Conservation (phyloP, 2,329 filamentous ascomycete species). For the Paramyrothecium roridum region DNA sequence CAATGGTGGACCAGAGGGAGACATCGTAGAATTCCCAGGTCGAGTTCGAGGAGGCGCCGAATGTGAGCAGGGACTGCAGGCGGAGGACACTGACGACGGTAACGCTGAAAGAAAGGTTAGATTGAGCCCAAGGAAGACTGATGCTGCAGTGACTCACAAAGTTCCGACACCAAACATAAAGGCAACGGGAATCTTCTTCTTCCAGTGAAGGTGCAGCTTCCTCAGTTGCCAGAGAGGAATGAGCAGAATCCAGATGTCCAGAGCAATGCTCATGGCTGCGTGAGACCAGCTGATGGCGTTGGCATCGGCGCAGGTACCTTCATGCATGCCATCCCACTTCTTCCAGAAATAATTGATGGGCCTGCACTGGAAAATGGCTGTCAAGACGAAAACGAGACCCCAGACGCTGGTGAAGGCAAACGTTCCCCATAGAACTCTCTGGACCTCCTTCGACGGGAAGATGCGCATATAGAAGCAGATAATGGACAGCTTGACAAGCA, state of each 20-base stretch:
- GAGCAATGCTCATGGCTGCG: conserved; percentile 42
- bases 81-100: conserved; percentile 24
- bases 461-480: conserved; percentile 49
- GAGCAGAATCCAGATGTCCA: conserved; percentile 45
- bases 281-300: conserved; percentile 44
- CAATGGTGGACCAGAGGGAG: conserved; percentile 23
- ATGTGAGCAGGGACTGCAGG: conserved; percentile 18
- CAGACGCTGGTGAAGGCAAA: conserved; percentile 29
- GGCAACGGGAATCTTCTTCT: conserved; percentile 39
- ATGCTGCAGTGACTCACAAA: conserved; percentile 21
- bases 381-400: conserved; percentile 33
- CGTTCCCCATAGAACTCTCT: conserved; percentile 32
- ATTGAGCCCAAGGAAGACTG: background rate
- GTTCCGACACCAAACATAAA: conserved; percentile 43
- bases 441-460: conserved; percentile 34
- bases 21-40: conserved; percentile 19
- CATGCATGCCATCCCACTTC: conserved; percentile 43
- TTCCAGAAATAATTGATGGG: conserved; percentile 48
- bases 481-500: conserved; percentile 43
- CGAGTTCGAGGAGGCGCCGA: conserved; percentile 14
- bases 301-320: conserved; percentile 41
- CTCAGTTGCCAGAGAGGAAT: conserved; percentile 40
- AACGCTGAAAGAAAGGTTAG: conserved; percentile 11
- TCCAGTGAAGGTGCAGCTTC: conserved; percentile 33
- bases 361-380: conserved; percentile 41